phyloP scores from a whole-genome alignment of 768 basidiomycete species.

The Mycena pura region DNA sequence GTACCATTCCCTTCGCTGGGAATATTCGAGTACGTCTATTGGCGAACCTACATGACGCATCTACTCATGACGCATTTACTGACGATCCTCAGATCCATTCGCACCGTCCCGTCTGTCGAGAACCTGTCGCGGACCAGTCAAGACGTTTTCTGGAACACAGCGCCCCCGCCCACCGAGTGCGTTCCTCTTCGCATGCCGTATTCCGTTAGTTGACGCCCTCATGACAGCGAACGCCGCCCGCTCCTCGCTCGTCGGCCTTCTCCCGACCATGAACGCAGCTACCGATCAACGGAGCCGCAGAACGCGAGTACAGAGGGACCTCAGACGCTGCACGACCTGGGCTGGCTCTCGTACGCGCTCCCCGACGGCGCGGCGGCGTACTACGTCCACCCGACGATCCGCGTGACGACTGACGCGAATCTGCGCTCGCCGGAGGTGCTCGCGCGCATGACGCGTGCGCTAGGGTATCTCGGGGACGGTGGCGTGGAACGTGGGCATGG shows the following conservation, averaged over 20 bases:
- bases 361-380: constrained; percentile 73
- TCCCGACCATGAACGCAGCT: not conserved
- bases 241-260: constrained; percentile 12
- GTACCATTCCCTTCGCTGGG: constrained; percentile 4
- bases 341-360: constrained; percentile 80
- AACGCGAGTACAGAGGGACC: not conserved
- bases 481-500: constrained; percentile 34
- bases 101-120: constrained; percentile 12
- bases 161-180: constrained; percentile 12
- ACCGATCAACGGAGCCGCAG: constrained; percentile 1
- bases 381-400: constrained; percentile 68
- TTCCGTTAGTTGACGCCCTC: not conserved
- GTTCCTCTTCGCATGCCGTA: not conserved
- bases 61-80: not conserved
- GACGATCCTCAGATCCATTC: constrained; percentile 10
- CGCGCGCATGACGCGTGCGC: constrained; percentile 53
- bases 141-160: not conserved
- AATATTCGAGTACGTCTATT: constrained; percentile 3
- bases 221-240: constrained; percentile 20
- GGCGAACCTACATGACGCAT: too few species aligned
- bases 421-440: constrained; percentile 60
- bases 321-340: constrained; percentile 53
- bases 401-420: constrained; percentile 75
- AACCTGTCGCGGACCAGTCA: constrained; percentile 1
- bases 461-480: constrained; percentile 45